phyloP scores from a whole-genome alignment of 225 moss, liverwort and hornwort genomes.

The Polytrichum commune region DNA sequence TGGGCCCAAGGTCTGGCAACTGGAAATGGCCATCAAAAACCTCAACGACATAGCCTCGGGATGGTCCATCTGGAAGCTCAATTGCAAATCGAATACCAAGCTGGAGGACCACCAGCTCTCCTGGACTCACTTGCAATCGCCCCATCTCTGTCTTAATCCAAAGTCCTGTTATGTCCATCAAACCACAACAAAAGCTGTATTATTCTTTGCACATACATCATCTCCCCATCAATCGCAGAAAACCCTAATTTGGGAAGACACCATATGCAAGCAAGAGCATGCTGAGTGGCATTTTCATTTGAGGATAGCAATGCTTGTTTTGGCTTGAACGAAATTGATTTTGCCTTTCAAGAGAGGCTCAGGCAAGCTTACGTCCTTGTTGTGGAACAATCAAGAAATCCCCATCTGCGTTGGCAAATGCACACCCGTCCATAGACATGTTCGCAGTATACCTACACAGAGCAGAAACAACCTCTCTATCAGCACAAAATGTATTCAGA shows the following conservation, averaged over 20 bases:
- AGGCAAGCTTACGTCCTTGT: conserved; percentile 70
- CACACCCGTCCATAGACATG: conserved; percentile 74
- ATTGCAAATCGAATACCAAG: conserved; percentile 79
- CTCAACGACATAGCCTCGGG: conserved; percentile 85
- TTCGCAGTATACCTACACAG: conserved; percentile 71
- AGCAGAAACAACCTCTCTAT: not conserved
- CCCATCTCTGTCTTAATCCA: conserved; percentile 97
- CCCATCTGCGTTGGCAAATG: conserved; percentile 92
- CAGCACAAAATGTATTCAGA: not conserved
- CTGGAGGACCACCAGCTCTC: conserved; percentile 83
- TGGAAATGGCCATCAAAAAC: conserved; percentile 94
- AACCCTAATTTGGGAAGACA: too few relatives aligned
- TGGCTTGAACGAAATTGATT: too few relatives aligned
- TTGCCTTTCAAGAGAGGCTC: not conserved
- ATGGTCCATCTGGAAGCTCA: conserved; percentile 87
- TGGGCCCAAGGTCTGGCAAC: conserved; percentile 90
- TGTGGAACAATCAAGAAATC: conserved; percentile 89
- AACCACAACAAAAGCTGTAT: not conserved
- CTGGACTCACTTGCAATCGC: conserved; percentile 76
- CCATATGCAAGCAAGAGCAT: too few relatives aligned
- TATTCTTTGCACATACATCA: too few relatives aligned
- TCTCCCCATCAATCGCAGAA: too few relatives aligned
- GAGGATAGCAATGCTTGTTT: too few relatives aligned
- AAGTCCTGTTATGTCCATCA: conserved; percentile 37
- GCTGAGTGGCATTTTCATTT: too few relatives aligned